Percentiles rank a stretch among this genome's conserved stretches.
phyloP scores from a whole-genome alignment of 1,284 basidiomycete genomes.

The Chiua sp. region DNA sequence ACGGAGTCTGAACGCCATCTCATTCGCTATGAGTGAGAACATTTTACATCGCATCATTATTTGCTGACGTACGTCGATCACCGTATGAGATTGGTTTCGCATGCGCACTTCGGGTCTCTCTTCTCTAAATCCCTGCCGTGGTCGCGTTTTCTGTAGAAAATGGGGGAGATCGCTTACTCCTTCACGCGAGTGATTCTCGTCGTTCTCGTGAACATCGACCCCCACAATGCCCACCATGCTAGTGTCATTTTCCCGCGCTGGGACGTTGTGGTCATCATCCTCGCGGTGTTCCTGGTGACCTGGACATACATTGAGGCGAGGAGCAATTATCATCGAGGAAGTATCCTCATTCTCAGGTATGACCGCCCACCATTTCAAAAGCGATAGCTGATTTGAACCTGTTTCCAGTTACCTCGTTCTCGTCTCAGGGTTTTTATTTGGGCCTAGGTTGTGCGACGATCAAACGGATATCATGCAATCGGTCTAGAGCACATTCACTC shows the following conservation, averaged over 20 bases:
- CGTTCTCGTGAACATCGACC: background rate
- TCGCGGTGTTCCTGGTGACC: constrained; percentile 96
- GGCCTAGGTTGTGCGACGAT: constrained; percentile 41
- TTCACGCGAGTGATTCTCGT: constrained; percentile 76
- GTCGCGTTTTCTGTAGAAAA: constrained; percentile 94
- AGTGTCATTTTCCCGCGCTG: constrained; percentile 98
- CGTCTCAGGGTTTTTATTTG: constrained; percentile 64
- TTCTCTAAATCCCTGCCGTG: constrained; percentile 99
- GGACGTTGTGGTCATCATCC: constrained; percentile 96
- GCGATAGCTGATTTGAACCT: constrained; percentile 6
- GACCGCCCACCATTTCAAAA: constrained; percentile 9
- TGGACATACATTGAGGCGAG: constrained; percentile 99
- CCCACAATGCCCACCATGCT: background rate
- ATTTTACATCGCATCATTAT: constrained; percentile 47
- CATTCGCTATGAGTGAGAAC: constrained; percentile 98
- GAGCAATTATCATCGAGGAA: constrained; percentile 96
- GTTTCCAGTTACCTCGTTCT: constrained; percentile 59
- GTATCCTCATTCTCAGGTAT: constrained; percentile 89
- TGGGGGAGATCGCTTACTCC: constrained; percentile 84
- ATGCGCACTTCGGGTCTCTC: constrained; percentile 97
- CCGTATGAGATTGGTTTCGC: constrained; percentile 99
- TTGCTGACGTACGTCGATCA: constrained; percentile 5
- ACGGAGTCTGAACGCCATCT: constrained; percentile 99
- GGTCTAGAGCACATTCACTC: constrained; percentile 1
- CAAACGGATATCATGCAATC: constrained; percentile 19